These are phyloP conservation scores for Tetracladium setigerum DNA, from an alignment of 495 filamentous ascomycete genomes.

Conservation along the genomic window DNA sequence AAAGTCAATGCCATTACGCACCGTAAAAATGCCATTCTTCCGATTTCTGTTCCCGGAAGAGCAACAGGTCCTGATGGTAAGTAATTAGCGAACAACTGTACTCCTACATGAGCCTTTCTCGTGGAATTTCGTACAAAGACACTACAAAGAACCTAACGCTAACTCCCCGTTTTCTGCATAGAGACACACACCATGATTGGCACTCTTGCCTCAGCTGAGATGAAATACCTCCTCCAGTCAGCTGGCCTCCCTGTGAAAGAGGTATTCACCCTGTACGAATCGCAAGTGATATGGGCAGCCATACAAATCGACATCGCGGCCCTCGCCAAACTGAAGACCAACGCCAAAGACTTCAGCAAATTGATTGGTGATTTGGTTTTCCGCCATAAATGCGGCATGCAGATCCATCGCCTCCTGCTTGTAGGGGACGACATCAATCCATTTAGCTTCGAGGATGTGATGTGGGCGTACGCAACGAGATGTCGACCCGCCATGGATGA, in stretches of 20 bases:
- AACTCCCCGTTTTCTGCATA: too few relatives aligned
- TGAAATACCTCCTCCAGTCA: slow-evolving; percentile 30
- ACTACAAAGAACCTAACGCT: too few relatives aligned
- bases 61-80: slow-evolving; percentile 25
- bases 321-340: slow-evolving; percentile 27
- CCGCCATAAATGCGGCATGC: slow-evolving; percentile 30
- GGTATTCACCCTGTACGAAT: slow-evolving; percentile 32
- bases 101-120: too few relatives aligned
- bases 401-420: slow-evolving; percentile 31
- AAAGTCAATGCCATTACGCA: slow-evolving; percentile 36
- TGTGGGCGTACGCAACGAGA: slow-evolving; percentile 37
- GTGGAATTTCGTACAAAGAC: too few relatives aligned
- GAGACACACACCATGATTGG: slow-evolving; percentile 29
- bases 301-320: slow-evolving; percentile 27
- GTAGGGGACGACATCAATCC: slow-evolving; percentile 35
- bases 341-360: slow-evolving; percentile 21
- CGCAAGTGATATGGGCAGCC: slow-evolving; percentile 34
- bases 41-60: slow-evolving; percentile 28
- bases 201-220: slow-evolving; percentile 31
- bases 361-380: slow-evolving; percentile 30
- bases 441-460: slow-evolving; percentile 20
- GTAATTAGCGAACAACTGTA: too few relatives aligned
- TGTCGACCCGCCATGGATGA: slow-evolving; percentile 32
- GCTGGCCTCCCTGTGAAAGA: slow-evolving; percentile 28
- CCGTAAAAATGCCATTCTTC: slow-evolving; percentile 31